Percentiles rank a stretch among this genome's conserved stretches.
These are phyloP conservation scores for Picochlorum costavermella DNA, from an alignment of 139 green algal species.

Conservation along the genomic window DNA sequence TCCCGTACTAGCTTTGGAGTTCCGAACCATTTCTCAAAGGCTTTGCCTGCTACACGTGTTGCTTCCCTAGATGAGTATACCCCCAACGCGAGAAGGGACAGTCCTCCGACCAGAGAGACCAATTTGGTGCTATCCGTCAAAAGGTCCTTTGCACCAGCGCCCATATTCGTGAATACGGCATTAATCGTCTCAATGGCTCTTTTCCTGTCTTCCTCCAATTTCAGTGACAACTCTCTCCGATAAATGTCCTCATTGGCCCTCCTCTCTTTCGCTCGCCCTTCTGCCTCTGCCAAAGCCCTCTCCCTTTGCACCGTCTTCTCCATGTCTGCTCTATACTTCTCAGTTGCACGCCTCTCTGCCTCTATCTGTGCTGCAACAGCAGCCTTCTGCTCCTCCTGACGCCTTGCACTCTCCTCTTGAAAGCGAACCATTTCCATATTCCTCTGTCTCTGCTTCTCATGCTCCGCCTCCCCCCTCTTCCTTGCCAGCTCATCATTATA, in stretches of 20 bases:
- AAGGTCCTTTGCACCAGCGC: constrained; percentile 47
- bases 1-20: constrained; percentile 73
- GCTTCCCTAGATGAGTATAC: constrained; percentile 77
- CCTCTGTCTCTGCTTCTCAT: constrained; percentile 64
- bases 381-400: constrained; percentile 67
- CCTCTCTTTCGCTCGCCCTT: constrained; percentile 80
- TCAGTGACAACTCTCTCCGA: constrained; percentile 47
- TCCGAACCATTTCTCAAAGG: constrained; percentile 73
- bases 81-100: constrained; percentile 70
- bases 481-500: constrained; percentile 75
- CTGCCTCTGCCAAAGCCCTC: constrained; percentile 84
- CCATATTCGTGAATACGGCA: constrained; percentile 70
- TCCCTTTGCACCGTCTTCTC: constrained; percentile 79
- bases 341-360: constrained; percentile 69
- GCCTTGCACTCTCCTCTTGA: constrained; percentile 71
- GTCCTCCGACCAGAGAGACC: constrained; percentile 53
- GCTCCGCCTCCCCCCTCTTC: constrained; percentile 56
- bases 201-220: constrained; percentile 61
- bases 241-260: constrained; percentile 95
- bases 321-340: constrained; percentile 76
- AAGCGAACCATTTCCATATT: constrained; percentile 80
- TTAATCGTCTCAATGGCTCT: constrained; percentile 81
- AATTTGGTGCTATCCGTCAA: constrained; percentile 78
- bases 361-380: constrained; percentile 76
- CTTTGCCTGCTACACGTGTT: constrained; percentile 57